Evolutionary conservation across 2,329 filamentous ascomycete genomes (phyloP), one percentile per base, ranked within the genome.

Genomic region (Curvularia verruculosa): DNA sequence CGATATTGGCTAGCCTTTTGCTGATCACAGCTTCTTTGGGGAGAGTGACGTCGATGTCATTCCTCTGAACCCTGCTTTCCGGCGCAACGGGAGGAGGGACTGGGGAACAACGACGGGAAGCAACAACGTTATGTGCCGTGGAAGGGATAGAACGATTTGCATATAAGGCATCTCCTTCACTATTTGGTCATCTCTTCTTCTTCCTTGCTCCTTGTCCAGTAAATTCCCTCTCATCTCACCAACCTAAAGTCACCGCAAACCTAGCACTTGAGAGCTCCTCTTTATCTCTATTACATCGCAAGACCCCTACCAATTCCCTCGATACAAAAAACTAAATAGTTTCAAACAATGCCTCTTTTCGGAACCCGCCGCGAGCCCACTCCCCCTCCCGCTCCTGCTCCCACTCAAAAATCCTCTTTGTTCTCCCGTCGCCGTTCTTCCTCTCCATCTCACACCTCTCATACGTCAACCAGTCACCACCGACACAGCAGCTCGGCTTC

Each of bases 341-440:
- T n/a, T n/a, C n/a, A 34, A 34, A 48, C 23, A 24, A 77, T 77
- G 74, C 73, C 74, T 64, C 67, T 77, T 60, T 77, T 76, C 63
- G 64, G 68, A 34, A 64, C 61, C 60, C 68, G 63, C 54, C 71
- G 64, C 64, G 61, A 65, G 9, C 60, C 66, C 5, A 59, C 69
- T 7, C 64, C 70, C 2, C 64, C 71, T 21, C 64, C 37, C 54
- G 65, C 49, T 61, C 71, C 54, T 64, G 65, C 47, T 60, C 71
- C 54, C 66, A 51, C 67, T 3, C 67, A 67, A 29, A 69, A 65
- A 41, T 61, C 66, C 23, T 66, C 67, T 31, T 54, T 80, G 50
- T 79, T 79, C 65, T 69, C 68, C 7, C 72, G 74, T 29, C 74
- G 73, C 7, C 74, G 75, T 49, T 76, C 75, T 13, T 68, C 68